phyloP scores from a whole-genome alignment of 441 rosid species.

The Cnidoscolus chayamansa region DNA sequence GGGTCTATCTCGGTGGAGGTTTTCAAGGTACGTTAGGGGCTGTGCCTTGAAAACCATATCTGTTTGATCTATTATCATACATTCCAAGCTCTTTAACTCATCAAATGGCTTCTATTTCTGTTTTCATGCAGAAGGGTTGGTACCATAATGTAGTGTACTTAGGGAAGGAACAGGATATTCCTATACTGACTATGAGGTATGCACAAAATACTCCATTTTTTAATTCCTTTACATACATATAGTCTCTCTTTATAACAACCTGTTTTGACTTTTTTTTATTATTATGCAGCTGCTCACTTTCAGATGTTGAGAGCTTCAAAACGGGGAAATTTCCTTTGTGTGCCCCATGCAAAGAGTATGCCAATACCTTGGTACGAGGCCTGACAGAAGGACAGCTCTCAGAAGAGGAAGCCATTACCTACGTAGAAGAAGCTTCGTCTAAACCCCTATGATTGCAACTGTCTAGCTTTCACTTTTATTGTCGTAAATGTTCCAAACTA shows the following conservation, averaged over 20 bases:
- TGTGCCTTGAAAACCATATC: neutral
- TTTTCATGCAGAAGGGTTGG: conserved; percentile 57
- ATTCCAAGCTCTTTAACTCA: neutral
- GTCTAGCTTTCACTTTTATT: neutral
- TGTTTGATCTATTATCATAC: neutral
- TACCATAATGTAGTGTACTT: conserved; percentile 67
- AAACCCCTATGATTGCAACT: conserved; percentile 38
- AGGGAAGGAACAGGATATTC: conserved; percentile 56
- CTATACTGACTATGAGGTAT: conserved; percentile 85
- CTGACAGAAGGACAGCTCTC: conserved; percentile 80
- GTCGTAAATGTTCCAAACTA: neutral
- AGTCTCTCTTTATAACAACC: neutral
- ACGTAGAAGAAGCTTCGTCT: conserved; percentile 53
- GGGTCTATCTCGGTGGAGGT: conserved; percentile 53
- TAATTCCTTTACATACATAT: neutral
- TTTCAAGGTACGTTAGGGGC: conserved; percentile 45
- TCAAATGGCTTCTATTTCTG: neutral
- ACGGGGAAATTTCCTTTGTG: conserved; percentile 46
- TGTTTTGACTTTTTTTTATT: neutral
- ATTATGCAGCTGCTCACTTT: conserved; percentile 50
- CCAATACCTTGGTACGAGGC: conserved; percentile 49
- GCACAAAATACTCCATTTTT: conserved; percentile 15
- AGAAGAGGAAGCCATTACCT: conserved; percentile 54
- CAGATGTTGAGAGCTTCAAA: conserved; percentile 40
- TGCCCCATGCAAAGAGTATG: conserved; percentile 51